Evolutionary conservation across 148 eudicot genomes (phyloP), one percentile per base, ranked within the genome.

Genomic region (Spergularia marina): DNA sequence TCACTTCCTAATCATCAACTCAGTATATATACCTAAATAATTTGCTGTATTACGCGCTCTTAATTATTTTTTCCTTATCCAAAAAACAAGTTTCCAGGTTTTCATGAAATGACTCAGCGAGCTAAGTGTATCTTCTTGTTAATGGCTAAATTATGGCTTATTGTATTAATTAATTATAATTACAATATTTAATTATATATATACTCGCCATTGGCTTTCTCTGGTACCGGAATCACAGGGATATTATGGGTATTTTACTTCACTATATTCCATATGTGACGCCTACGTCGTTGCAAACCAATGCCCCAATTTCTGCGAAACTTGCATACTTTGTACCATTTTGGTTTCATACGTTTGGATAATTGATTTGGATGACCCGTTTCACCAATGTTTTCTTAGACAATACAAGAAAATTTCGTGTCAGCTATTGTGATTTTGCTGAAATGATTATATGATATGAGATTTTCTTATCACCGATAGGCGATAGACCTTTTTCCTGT

Each of bases 21-120:
- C 36, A 30, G 36, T 30, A 30, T 30, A 30, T 30, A 30, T 30
- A 30, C 36, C 36, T 30, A 30, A 30, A 30, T 30, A 2, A 63
- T 36, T 63, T 63, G 67, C 67, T 63, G 67, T 63, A 63, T 63
- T 44, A 63, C 67, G 67, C 67, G 67, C 49, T 23, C 65, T 61
- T 1, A 34, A 8, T 30, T 25, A 25, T 34, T 63, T 63, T 12
- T 34, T 15, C 1, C 30, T 25, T 23, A 23, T 0, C 13, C 13
- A 4, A 30, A 25, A 25, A 23, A 12, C 41, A 30, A 23, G 41
- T 44, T 44, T 44, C 49, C 49, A 44, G 49, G 49, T 44, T 44
- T 44, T 9, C 49, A 44, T 44, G 49, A 44, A 30, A 62, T 10
- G 66, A 62, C 66, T 10, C 66, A 30, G 34, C 14, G n/a, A n/a